Evolutionary conservation across 2,329 filamentous ascomycete species (phyloP).

Genomic region (Exophiala aquamarina): DNA sequence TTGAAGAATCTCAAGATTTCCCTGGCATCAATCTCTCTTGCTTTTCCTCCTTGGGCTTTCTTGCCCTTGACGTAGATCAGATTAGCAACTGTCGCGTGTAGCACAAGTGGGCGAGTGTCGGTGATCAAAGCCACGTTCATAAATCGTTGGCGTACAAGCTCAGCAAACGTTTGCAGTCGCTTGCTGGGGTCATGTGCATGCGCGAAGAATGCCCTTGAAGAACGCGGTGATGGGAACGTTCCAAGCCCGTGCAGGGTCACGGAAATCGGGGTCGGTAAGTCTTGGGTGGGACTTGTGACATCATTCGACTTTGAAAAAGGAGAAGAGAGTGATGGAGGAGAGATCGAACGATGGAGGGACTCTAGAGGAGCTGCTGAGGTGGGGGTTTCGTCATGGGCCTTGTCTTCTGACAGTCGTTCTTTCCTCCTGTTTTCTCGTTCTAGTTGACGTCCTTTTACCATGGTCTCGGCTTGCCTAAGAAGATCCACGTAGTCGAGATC

Average conservation of each 20-base stretch:
- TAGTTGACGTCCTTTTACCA: background rate
- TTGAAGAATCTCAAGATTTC: constrained; percentile 36
- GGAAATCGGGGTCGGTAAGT: constrained; percentile 7
- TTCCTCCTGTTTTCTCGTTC: too few species aligned
- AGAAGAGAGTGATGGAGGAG: constrained; percentile 10
- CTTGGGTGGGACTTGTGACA: background rate
- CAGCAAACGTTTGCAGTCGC: constrained; percentile 43
- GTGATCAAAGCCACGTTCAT: constrained; percentile 41
- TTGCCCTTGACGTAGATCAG: constrained; percentile 64
- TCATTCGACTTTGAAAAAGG: too few species aligned
- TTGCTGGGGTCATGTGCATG: constrained; percentile 34
- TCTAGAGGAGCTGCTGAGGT: too few species aligned
- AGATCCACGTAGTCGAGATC: constrained; percentile 45
- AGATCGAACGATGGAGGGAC: constrained; percentile 9
- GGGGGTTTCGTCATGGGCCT: too few species aligned
- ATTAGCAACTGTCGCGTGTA: constrained; percentile 86
- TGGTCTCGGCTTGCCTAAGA: constrained; percentile 35
- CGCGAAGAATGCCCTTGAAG: constrained; percentile 32
- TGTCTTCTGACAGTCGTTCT: background rate
- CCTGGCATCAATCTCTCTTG: constrained; percentile 47
- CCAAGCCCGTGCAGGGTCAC: constrained; percentile 23
- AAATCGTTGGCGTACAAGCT: constrained; percentile 42
- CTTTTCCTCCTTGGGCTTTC: constrained; percentile 1
- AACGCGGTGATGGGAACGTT: constrained; percentile 19
- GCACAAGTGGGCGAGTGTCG: constrained; percentile 58